Evolutionary conservation across 768 basidiomycete species (phyloP).

Genomic region (Floccularia luteovirens): DNA sequence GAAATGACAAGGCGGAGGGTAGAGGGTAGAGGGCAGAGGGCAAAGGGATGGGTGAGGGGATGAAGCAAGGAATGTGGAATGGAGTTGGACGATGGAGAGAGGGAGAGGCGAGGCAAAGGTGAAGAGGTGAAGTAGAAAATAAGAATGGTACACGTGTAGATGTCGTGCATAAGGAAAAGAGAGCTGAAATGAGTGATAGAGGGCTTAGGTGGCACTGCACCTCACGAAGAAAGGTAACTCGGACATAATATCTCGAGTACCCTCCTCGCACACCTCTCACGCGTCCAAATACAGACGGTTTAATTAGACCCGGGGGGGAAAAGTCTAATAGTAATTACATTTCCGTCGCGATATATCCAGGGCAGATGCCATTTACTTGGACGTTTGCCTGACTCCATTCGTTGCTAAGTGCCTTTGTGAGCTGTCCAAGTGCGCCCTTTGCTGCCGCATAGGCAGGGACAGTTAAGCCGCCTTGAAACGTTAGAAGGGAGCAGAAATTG

Average conservation of each 20-base stretch:
- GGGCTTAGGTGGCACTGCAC: no score
- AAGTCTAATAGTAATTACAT: conserved; percentile 51
- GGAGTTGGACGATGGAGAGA: neutral
- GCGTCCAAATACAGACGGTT: no score
- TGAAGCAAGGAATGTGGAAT: neutral
- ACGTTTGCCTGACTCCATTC: conserved; percentile 89
- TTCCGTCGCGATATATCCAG: conserved; percentile 86
- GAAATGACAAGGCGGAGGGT: conserved; percentile 3
- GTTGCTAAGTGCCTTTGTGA: conserved; percentile 87
- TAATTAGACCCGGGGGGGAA: conserved; percentile 1
- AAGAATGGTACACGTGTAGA: no score
- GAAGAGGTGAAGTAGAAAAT: conserved; percentile 5
- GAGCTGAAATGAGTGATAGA: no score
- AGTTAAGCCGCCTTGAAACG: conserved; percentile 56
- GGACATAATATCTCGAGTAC: no score
- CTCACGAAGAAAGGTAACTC: no score
- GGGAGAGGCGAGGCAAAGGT: neutral
- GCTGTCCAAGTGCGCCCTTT: conserved; percentile 79
- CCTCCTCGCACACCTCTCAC: no score
- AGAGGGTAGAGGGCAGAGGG: neutral
- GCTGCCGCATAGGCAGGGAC: conserved; percentile 92
- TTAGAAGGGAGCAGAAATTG: conserved; percentile 60
- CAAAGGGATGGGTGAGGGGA: neutral
- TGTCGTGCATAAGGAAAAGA: no score
- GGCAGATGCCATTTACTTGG: conserved; percentile 83